These are phyloP conservation scores for Beta vulgaris DNA, from an alignment of 148 eudicot genomes.

Conservation along the genomic window DNA sequence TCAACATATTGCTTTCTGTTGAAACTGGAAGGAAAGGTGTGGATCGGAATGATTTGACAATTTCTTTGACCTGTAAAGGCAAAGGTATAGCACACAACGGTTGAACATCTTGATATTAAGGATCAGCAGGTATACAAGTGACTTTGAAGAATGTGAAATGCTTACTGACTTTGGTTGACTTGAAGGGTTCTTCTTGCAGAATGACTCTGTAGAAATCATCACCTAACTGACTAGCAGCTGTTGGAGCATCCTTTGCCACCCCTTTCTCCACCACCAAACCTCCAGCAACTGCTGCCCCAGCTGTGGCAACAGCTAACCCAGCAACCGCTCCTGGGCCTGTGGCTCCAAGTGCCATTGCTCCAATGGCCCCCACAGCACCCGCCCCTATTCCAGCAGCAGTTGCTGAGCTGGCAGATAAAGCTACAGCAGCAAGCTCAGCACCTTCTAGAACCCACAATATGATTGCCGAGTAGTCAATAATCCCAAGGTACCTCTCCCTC, in stretches of 20 bases:
- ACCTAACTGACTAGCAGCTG: conserved; percentile 73
- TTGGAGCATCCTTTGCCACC: conserved; percentile 65
- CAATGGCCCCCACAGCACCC: conserved; percentile 80
- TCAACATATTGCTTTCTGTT: conserved; percentile 80
- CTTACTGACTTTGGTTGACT: conserved; percentile 62
- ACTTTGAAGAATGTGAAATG: not conserved
- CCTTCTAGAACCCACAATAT: conserved; percentile 83
- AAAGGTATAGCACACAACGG: not conserved
- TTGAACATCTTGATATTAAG: not conserved
- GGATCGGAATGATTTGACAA: conserved; percentile 66
- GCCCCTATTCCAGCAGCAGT: conserved; percentile 88
- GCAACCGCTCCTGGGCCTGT: conserved; percentile 80
- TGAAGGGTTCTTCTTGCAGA: conserved; percentile 88
- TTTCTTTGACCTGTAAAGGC: conserved; percentile 60
- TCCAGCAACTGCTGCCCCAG: conserved; percentile 84
- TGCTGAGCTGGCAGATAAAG: conserved; percentile 76
- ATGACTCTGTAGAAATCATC: conserved; percentile 87
- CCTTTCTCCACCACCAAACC: conserved; percentile 67
- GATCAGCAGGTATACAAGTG: not conserved
- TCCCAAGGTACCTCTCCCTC: conserved; percentile 72
- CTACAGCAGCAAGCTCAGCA: conserved; percentile 74
- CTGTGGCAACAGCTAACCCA: conserved; percentile 75
- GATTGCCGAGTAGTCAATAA: conserved; percentile 78
- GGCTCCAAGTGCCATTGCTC: conserved; percentile 72
- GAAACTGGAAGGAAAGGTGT: conserved; percentile 83